These are phyloP conservation scores for Seiridium unicorne DNA, from an alignment of 2,329 filamentous ascomycete genomes.

Conservation along the genomic window DNA sequence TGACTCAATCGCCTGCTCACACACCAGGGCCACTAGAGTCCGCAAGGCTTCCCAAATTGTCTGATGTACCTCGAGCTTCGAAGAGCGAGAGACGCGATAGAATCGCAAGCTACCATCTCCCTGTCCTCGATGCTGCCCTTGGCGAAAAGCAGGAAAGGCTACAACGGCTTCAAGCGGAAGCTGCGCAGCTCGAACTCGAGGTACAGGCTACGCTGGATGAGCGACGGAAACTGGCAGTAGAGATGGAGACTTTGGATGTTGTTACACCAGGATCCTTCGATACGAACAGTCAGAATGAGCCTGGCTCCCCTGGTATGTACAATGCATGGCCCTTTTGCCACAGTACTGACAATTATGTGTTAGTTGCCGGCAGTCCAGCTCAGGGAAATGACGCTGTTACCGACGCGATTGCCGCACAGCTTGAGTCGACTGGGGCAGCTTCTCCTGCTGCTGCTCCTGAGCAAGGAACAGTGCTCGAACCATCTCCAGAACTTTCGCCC, in stretches of 20 bases:
- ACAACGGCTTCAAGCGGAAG: constrained; percentile 43
- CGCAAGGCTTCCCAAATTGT: constrained; percentile 11
- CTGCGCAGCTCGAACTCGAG: constrained; percentile 47
- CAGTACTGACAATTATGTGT: neutral
- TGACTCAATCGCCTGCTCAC: constrained; percentile 12
- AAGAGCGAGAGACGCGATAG: constrained; percentile 26
- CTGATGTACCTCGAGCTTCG: constrained; percentile 10
- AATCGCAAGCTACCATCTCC: constrained; percentile 36
- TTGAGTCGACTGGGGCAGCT: neutral
- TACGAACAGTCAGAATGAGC: neutral
- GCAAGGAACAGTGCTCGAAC: too few species aligned
- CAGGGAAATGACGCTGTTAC: neutral
- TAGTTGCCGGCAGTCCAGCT: neutral
- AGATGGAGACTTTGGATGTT: constrained; percentile 6
- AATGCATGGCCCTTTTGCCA: neutral
- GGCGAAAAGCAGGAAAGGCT: constrained; percentile 47
- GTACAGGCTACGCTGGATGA: constrained; percentile 33
- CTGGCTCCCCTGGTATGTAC: neutral
- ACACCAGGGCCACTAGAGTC: constrained; percentile 12
- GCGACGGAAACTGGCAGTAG: constrained; percentile 23
- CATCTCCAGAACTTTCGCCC: neutral
- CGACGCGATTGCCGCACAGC: neutral
- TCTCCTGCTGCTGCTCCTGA: neutral
- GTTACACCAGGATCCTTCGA: neutral
- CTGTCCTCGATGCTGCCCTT: constrained; percentile 35